Conservation (phyloP, 1,284 basidiomycete species). For the Puccinia hordei region DNA sequence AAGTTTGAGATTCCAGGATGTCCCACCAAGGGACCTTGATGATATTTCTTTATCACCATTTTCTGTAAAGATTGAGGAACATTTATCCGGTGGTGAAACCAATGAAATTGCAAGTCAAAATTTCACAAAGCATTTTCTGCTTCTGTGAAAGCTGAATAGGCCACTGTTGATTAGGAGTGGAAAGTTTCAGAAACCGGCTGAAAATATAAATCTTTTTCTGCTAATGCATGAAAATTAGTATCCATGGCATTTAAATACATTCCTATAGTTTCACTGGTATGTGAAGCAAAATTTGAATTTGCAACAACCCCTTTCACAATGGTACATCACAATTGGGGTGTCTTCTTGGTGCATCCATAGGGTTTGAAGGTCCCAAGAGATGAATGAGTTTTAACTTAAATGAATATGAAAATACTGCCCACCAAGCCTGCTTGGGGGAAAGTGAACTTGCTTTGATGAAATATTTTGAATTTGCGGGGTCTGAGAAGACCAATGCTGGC, state of each 20-base stretch:
- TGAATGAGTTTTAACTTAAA: constrained; percentile 13
- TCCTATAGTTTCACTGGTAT: no score
- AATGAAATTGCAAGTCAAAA: background rate
- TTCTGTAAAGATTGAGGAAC: background rate
- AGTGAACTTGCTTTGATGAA: constrained; percentile 4
- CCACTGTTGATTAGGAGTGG: background rate
- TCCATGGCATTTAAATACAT: background rate
- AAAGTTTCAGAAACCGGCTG: background rate
- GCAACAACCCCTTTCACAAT: background rate
- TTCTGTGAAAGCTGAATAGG: background rate
- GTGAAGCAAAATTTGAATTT: no score
- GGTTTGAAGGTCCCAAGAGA: background rate
- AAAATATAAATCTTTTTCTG: background rate
- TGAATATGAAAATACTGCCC: constrained; percentile 27
- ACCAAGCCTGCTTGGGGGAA: constrained; percentile 9
- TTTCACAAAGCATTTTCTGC: background rate
- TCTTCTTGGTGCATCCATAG: background rate
- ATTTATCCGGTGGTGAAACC: background rate
- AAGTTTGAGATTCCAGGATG: constrained; percentile 16
- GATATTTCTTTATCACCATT: background rate
- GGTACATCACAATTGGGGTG: constrained; percentile 25
- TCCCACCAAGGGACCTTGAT: background rate
- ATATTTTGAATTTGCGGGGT: constrained; percentile 22
- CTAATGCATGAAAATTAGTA: background rate
- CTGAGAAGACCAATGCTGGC: background rate